phyloP scores from a whole-genome alignment of 169 alveolate genomes.

The Theileria luwenshuni region DNA sequence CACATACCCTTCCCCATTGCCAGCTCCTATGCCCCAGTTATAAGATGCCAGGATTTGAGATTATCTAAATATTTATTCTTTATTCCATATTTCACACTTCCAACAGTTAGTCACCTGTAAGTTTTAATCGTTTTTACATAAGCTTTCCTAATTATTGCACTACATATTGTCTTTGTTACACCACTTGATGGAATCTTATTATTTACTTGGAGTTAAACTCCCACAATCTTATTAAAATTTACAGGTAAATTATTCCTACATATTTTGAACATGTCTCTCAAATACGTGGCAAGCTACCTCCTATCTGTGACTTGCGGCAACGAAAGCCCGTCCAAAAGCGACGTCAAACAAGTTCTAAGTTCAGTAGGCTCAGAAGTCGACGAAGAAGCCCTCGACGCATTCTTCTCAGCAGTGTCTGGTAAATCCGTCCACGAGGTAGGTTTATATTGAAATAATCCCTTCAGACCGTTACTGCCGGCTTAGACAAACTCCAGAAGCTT shows the following conservation, averaged over 20 bases:
- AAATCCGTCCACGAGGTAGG: slow-evolving; percentile 73
- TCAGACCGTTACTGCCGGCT: slow-evolving; percentile 72
- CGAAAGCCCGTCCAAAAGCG: slow-evolving; percentile 73
- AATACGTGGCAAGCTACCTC: slow-evolving; percentile 79
- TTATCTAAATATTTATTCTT: neutral
- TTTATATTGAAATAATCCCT: neutral
- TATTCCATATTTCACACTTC: too few species aligned
- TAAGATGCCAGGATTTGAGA: neutral
- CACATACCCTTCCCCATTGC: slow-evolving; percentile 1
- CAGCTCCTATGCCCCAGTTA: neutral
- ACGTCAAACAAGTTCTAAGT: slow-evolving; percentile 71
- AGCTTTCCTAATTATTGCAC: too few species aligned
- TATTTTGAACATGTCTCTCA: slow-evolving; percentile 69
- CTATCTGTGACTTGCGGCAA: slow-evolving; percentile 77
- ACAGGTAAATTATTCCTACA: slow-evolving; percentile 2
- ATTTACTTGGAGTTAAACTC: neutral
- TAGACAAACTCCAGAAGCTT: slow-evolving; percentile 71
- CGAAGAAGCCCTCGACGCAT: slow-evolving; percentile 68
- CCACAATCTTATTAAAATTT: neutral
- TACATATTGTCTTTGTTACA: too few species aligned
- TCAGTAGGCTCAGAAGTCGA: slow-evolving; percentile 79
- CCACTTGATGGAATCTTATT: slow-evolving; percentile 4
- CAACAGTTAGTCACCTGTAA: too few species aligned
- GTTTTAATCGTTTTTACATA: too few species aligned
- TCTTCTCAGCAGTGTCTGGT: slow-evolving; percentile 69